These are phyloP conservation scores for Aspergillus transmontanensis DNA, from an alignment of 2,329 filamentous ascomycete species.

Conservation along the genomic window DNA sequence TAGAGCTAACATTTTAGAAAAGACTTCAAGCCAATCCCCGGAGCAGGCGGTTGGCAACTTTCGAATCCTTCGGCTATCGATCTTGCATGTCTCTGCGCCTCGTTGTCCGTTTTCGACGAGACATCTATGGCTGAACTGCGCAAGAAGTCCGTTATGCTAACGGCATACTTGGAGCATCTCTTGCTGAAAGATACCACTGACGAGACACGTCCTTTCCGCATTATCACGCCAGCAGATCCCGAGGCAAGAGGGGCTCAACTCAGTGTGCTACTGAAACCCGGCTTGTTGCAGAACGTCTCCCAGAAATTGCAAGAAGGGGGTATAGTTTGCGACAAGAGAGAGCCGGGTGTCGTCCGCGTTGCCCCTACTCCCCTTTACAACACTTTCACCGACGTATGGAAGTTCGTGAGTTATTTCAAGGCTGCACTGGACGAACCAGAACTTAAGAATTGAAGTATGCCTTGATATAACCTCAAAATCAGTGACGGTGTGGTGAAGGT, in stretches of 20 bases:
- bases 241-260: slow-evolving; percentile 73
- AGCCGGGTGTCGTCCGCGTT: slow-evolving; percentile 79
- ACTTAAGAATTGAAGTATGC: not conserved
- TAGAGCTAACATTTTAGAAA: slow-evolving; percentile 13
- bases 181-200: slow-evolving; percentile 49
- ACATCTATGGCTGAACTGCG: slow-evolving; percentile 70
- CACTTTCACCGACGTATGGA: slow-evolving; percentile 70
- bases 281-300: slow-evolving; percentile 69
- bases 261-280: slow-evolving; percentile 70
- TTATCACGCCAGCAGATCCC: slow-evolving; percentile 71
- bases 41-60: slow-evolving; percentile 77
- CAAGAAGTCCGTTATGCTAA: slow-evolving; percentile 70
- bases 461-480: not conserved
- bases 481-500: not conserved
- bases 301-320: slow-evolving; percentile 67
- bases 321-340: slow-evolving; percentile 78
- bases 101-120: slow-evolving; percentile 71
- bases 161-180: slow-evolving; percentile 72
- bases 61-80: slow-evolving; percentile 80
- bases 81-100: slow-evolving; percentile 69
- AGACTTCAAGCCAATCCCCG: slow-evolving; percentile 73
- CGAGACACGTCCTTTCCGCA: slow-evolving; percentile 51
- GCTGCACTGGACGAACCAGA: slow-evolving; percentile 25
- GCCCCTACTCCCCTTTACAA: slow-evolving; percentile 84
- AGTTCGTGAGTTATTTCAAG: slow-evolving; percentile 50